Percentiles rank a stretch among this genome's conserved stretches.
phyloP scores from a whole-genome alignment of 1,284 basidiomycete genomes.

The Meira miltonrushii region DNA sequence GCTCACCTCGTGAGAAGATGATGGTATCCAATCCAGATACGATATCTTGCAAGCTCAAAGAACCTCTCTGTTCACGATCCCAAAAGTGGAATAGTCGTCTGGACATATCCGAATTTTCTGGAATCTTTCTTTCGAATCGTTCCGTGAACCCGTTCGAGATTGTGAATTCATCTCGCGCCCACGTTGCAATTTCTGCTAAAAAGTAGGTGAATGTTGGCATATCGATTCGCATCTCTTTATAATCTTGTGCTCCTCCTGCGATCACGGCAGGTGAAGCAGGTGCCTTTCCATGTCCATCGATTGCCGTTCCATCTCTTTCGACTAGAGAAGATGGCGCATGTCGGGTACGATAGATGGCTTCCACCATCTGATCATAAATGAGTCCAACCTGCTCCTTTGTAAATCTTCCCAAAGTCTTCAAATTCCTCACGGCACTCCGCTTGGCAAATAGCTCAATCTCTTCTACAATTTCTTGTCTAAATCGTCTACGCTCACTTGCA shows the following conservation, averaged over 20 bases:
- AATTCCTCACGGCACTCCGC: constrained; percentile 84
- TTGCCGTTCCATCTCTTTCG: not conserved
- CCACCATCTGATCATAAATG: constrained; percentile 51
- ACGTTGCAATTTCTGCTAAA: constrained; percentile 85
- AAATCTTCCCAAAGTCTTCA: constrained; percentile 75
- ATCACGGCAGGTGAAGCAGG: not conserved
- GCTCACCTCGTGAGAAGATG: constrained; percentile 68
- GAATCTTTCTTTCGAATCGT: constrained; percentile 46
- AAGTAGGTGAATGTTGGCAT: constrained; percentile 82
- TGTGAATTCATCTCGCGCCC: constrained; percentile 91
- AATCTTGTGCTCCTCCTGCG: constrained; percentile 41
- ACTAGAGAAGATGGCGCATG: constrained; percentile 28
- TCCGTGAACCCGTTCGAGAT: constrained; percentile 58
- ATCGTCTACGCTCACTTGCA: constrained; percentile 74
- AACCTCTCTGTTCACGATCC: constrained; percentile 44
- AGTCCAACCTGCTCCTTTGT: constrained; percentile 71
- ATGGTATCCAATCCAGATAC: constrained; percentile 82
- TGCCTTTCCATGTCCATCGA: not conserved
- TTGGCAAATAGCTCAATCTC: constrained; percentile 94
- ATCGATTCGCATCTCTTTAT: constrained; percentile 72
- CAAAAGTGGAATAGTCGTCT: constrained; percentile 40
- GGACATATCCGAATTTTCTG: constrained; percentile 40
- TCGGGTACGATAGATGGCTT: constrained; percentile 47
- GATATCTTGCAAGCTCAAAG: constrained; percentile 62
- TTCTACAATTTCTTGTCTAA: constrained; percentile 83